Evolutionary conservation across 2,329 filamentous ascomycete species (phyloP).

Genomic region (Xylariales sp.): DNA sequence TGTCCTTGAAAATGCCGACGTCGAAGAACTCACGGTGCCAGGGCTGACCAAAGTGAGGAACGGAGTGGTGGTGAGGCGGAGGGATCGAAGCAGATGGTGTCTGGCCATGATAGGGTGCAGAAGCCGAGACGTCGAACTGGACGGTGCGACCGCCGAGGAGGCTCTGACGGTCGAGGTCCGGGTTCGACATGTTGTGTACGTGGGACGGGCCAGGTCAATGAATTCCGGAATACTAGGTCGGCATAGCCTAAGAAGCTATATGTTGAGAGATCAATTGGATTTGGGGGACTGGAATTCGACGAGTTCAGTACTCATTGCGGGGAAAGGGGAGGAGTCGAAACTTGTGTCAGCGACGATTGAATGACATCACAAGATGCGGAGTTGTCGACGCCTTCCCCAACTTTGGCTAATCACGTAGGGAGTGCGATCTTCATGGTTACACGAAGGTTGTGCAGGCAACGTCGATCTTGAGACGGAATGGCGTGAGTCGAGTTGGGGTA

Average conservation of each 20-base stretch:
- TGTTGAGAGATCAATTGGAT: not conserved
- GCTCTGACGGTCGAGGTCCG: conserved; percentile 5
- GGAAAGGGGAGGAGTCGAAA: not conserved
- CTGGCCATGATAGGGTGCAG: not conserved
- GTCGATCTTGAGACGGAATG: not conserved
- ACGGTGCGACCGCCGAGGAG: conserved; percentile 7
- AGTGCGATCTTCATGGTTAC: not conserved
- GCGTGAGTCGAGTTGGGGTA: too few species aligned
- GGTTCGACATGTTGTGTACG: conserved; percentile 7
- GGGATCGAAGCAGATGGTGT: not conserved
- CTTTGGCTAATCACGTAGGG: conserved; percentile 4
- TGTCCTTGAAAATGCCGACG: conserved; percentile 12
- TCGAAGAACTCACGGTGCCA: conserved; percentile 12
- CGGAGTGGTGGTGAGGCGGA: not conserved
- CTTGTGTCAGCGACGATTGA: not conserved
- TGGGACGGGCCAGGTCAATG: not conserved
- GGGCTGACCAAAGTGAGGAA: conserved; percentile 6
- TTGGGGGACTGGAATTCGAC: not conserved
- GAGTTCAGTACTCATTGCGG: not conserved
- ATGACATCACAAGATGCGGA: not conserved
- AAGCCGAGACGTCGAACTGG: conserved; percentile 7
- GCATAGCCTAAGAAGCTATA: too few species aligned
- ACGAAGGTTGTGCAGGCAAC: conserved; percentile 1
- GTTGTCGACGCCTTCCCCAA: conserved; percentile 5
- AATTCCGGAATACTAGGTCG: too few species aligned